Conservation (phyloP, 1,284 basidiomycete genomes). For the Ustilago lituana region DNA sequence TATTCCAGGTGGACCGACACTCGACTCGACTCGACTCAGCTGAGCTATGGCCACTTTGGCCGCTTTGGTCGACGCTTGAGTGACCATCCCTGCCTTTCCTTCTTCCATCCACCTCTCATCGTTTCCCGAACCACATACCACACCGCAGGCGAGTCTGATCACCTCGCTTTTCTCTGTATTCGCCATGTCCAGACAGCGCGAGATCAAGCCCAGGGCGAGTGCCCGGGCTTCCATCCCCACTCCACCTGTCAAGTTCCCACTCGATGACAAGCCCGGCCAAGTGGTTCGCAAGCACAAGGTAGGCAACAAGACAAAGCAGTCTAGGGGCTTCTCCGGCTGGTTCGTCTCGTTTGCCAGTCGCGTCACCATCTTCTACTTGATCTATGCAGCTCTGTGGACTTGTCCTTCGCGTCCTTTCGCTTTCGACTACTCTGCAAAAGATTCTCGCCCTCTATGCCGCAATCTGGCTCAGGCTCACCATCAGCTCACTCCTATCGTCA, state of each 20-base stretch:
- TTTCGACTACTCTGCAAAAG: constrained; percentile 57
- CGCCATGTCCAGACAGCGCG: constrained; percentile 17
- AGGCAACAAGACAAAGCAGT: constrained; percentile 5
- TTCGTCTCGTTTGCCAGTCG: constrained; percentile 38
- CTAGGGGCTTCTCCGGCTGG: constrained; percentile 37
- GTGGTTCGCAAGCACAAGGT: constrained; percentile 11
- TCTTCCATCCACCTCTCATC: constrained; percentile 11
- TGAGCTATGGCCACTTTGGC: constrained; percentile 26
- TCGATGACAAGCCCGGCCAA: constrained; percentile 17
- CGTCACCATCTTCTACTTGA: constrained; percentile 50
- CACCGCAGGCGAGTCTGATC: constrained; percentile 11
- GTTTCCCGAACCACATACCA: no score
- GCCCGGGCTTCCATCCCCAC: constrained; percentile 42
- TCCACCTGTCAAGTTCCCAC: constrained; percentile 31
- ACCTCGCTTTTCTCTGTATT: constrained; percentile 3
- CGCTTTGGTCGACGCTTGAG: no score
- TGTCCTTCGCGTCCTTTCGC: constrained; percentile 60
- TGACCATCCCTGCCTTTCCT: constrained; percentile 6
- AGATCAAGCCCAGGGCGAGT: constrained; percentile 24
- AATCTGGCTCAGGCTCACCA: constrained; percentile 55
- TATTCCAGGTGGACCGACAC: no score
- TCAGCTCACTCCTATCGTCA: constrained; percentile 53
- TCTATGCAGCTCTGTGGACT: constrained; percentile 56
- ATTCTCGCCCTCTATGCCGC: constrained; percentile 57
- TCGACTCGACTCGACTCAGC: constrained; percentile 8